Conservation (phyloP, 2,329 filamentous ascomycete species). For the Aspergillus cejpii region DNA sequence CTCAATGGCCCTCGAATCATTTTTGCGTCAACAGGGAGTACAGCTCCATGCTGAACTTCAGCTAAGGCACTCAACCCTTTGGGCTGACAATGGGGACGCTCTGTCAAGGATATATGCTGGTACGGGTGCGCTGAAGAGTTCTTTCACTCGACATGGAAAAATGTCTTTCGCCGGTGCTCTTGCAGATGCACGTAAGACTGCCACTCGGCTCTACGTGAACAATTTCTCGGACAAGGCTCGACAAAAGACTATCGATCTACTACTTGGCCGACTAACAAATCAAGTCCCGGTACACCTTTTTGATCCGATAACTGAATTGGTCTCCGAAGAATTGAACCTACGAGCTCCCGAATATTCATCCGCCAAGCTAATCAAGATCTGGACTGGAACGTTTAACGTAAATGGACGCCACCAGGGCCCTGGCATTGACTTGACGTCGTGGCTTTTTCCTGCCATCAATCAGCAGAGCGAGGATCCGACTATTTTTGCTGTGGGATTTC, state of each 20-base stretch:
- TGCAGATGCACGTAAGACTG: slow-evolving; percentile 92
- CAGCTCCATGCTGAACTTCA: slow-evolving; percentile 73
- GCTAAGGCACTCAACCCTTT: slow-evolving; percentile 84
- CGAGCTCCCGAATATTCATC: slow-evolving; percentile 65
- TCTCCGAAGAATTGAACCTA: slow-evolving; percentile 66
- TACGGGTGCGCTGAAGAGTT: slow-evolving; percentile 90
- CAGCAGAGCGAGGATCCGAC: slow-evolving; percentile 61
- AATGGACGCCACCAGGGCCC: slow-evolving; percentile 79
- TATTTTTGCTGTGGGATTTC: slow-evolving; percentile 85
- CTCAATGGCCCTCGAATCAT: slow-evolving; percentile 82
- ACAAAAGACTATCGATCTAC: slow-evolving; percentile 90
- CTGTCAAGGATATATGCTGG: slow-evolving; percentile 94
- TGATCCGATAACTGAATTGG: slow-evolving; percentile 90
- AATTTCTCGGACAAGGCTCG: slow-evolving; percentile 91
- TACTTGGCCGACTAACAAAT: slow-evolving; percentile 76
- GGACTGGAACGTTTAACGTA: slow-evolving; percentile 86
- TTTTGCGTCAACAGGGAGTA: slow-evolving; percentile 66
- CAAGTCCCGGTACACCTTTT: slow-evolving; percentile 79
- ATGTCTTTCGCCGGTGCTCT: slow-evolving; percentile 91
- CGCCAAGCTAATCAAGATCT: slow-evolving; percentile 67
- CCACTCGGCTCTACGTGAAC: slow-evolving; percentile 91
- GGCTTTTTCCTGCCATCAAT: slow-evolving; percentile 64
- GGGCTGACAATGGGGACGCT: slow-evolving; percentile 95
- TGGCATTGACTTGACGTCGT: slow-evolving; percentile 71
- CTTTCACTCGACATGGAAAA: slow-evolving; percentile 88